Evolutionary conservation across 805 yeast species (phyloP).

Genomic region (Novakomyces olei): DNA sequence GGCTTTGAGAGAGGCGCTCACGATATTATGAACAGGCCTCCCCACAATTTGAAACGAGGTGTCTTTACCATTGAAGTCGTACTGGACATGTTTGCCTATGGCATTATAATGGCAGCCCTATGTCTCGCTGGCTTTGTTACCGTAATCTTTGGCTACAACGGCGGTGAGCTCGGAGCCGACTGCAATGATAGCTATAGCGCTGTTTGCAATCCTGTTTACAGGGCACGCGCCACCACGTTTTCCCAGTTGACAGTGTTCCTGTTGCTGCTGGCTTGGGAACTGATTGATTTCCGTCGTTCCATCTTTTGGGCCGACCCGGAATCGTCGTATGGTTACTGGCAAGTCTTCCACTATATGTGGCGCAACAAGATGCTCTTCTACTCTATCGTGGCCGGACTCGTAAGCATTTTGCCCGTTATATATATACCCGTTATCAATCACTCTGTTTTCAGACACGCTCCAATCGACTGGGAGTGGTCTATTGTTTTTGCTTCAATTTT

Average conservation of each 20-base stretch:
- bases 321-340: constrained; percentile 5
- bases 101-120: constrained; percentile 41
- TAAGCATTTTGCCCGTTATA: constrained; percentile 56
- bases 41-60: constrained; percentile 30
- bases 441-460: constrained; percentile 49
- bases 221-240: constrained; percentile 57
- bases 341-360: constrained; percentile 37
- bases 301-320: constrained; percentile 21
- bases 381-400: constrained; percentile 52
- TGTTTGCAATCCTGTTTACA: constrained; percentile 40
- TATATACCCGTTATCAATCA: constrained; percentile 74
- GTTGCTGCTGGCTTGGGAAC: constrained; percentile 64
- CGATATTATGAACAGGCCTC: constrained; percentile 42
- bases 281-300: constrained; percentile 47
- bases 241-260: constrained; percentile 77
- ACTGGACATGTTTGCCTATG: constrained; percentile 48
- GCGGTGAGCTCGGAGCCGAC: constrained; percentile 38
- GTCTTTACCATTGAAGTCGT: constrained; percentile 48
- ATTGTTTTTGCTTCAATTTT: constrained; percentile 36
- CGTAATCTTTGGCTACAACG: constrained; percentile 43
- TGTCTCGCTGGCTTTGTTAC: constrained; percentile 47
- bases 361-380: constrained; percentile 55
- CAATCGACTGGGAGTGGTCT: constrained; percentile 67
- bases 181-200: constrained; percentile 34
- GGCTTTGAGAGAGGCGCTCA: constrained; percentile 45